phyloP scores from a whole-genome alignment of 495 filamentous ascomycete species.

The Chaetomium tenue region DNA sequence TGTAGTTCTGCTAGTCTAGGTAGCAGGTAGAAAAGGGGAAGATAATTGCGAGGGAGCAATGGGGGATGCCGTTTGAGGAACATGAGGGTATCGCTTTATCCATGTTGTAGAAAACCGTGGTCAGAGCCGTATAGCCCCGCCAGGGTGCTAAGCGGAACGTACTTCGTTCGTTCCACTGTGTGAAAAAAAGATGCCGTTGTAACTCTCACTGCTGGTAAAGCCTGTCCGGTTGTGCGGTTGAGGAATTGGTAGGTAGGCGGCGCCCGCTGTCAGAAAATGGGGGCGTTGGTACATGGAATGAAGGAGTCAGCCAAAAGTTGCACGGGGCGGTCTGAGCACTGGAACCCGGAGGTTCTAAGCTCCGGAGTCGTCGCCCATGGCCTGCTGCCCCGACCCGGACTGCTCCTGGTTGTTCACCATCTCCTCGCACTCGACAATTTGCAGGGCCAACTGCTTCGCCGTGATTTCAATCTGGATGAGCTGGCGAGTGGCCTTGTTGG shows the following conservation, averaged over 20 bases:
- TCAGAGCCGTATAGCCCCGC: neutral
- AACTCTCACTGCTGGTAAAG: neutral
- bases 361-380: constrained; percentile 34
- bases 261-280: neutral
- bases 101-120: neutral
- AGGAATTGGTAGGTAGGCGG: neutral
- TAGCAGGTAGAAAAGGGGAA: neutral
- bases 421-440: constrained; percentile 46
- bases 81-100: constrained; percentile 9
- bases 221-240: neutral
- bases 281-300: too few relatives aligned
- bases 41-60: neutral
- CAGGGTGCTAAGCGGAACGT: neutral
- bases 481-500: constrained; percentile 41
- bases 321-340: neutral
- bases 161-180: neutral
- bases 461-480: constrained; percentile 45
- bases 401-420: constrained; percentile 23
- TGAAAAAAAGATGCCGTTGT: neutral
- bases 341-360: constrained; percentile 15
- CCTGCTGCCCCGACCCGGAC: constrained; percentile 25
- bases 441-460: constrained; percentile 46
- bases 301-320: neutral
- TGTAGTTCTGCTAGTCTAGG: neutral
- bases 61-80: neutral